These are phyloP conservation scores for Suillus hirtellus DNA, from an alignment of 768 basidiomycete species.

Conservation along the genomic window DNA sequence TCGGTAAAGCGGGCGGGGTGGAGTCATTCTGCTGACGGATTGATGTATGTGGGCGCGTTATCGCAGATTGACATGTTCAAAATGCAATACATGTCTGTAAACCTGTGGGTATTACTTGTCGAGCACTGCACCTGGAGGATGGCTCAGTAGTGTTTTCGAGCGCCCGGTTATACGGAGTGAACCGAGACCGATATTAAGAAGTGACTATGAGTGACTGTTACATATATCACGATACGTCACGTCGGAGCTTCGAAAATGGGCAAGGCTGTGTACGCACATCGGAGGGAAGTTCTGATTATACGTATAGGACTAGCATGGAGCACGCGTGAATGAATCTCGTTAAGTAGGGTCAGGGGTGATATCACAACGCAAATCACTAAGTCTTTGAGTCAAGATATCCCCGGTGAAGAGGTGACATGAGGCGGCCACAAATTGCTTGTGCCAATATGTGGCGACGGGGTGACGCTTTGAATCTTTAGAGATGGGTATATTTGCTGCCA, in stretches of 20 bases:
- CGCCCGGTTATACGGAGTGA: not conserved
- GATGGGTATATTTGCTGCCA: not conserved
- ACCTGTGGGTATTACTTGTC: not conserved
- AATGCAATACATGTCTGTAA: not conserved
- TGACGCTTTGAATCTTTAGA: not conserved
- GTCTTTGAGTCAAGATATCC: slow-evolving; percentile 2
- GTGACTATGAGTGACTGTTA: slow-evolving; percentile 24
- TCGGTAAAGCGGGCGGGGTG: slow-evolving; percentile 55
- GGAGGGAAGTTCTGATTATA: not conserved
- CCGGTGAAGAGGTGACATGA: no score
- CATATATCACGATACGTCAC: no score
- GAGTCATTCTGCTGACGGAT: slow-evolving; percentile 22
- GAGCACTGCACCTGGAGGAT: not conserved
- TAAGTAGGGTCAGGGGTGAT: not conserved
- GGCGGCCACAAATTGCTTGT: no score
- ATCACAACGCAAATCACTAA: not conserved
- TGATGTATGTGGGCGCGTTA: not conserved
- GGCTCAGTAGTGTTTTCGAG: not conserved
- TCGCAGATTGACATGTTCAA: not conserved
- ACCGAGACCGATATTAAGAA: slow-evolving; percentile 17
- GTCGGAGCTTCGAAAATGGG: slow-evolving; percentile 18
- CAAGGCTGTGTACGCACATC: slow-evolving; percentile 32
- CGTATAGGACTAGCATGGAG: not conserved
- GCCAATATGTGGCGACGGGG: not conserved
- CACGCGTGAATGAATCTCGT: slow-evolving; percentile 9